Percentiles rank a stretch among this genome's conserved stretches.
Conservation (phyloP, 176 grass and related monocot genomes). For the Triticum turgidum region DNA sequence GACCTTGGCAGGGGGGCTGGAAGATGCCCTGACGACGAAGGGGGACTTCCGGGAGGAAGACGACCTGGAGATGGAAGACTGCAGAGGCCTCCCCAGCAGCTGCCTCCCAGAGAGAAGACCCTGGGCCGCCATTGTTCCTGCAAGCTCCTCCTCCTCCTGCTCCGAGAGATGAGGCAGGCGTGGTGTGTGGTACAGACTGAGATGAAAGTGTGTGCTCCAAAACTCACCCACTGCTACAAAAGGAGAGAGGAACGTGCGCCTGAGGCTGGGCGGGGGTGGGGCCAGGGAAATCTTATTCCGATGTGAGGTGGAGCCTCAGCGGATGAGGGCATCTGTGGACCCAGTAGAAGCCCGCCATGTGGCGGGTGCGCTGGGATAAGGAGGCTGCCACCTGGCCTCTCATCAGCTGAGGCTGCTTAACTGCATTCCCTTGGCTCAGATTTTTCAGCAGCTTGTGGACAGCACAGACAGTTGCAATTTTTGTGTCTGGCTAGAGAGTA, state of each 20-base stretch:
- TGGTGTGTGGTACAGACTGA: neutral
- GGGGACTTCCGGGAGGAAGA: constrained; percentile 52
- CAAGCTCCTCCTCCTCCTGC: neutral
- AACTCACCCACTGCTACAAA: constrained; percentile 19
- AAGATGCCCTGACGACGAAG: constrained; percentile 74
- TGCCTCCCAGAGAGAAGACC: constrained; percentile 87
- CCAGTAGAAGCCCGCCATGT: constrained; percentile 60
- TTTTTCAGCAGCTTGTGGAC: constrained; percentile 19
- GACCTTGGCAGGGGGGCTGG: constrained; percentile 90
- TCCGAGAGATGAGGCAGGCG: neutral
- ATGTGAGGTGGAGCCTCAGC: constrained; percentile 27
- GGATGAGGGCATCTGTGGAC: constrained; percentile 63
- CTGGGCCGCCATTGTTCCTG: constrained; percentile 57
- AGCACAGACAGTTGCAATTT: neutral
- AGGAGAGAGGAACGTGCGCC: constrained; percentile 20
- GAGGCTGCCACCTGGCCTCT: neutral
- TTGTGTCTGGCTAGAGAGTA: neutral
- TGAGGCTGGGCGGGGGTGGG: constrained; percentile 28
- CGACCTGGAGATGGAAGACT: constrained; percentile 50
- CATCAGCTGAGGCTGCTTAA: neutral
- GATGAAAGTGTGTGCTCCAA: constrained; percentile 32
- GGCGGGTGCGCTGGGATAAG: constrained; percentile 57
- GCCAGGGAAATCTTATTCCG: constrained; percentile 63
- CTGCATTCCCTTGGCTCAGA: neutral
- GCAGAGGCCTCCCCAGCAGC: constrained; percentile 63